Evolutionary conservation across 805 yeast genomes (phyloP).

Genomic region (Saccharomyces kudriavzevii): DNA sequence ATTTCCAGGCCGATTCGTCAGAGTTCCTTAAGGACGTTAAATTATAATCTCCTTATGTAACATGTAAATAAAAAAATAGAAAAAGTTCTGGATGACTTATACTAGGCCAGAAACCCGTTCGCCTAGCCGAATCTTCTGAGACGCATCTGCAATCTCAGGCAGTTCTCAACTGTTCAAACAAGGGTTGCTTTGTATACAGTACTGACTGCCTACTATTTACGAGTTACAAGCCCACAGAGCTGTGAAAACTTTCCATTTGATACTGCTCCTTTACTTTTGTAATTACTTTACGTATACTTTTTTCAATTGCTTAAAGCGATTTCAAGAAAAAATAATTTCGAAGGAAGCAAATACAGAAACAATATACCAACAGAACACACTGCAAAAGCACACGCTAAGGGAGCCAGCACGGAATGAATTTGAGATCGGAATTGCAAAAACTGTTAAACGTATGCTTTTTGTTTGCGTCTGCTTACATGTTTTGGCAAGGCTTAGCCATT

Average conservation of each 20-base stretch:
- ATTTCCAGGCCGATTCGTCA: constrained; percentile 1
- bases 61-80: neutral
- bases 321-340: constrained; percentile 3
- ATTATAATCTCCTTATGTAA: constrained; percentile 1
- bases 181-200: too few species aligned
- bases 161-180: too few species aligned
- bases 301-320: neutral
- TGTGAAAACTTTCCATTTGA: neutral
- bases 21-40: neutral
- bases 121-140: neutral
- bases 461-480: constrained; percentile 80
- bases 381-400: constrained; percentile 1
- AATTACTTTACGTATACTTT: neutral
- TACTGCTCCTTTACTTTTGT: neutral
- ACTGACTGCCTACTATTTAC: neutral
- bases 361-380: constrained; percentile 1
- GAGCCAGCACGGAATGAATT: constrained; percentile 37
- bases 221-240: neutral
- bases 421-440: constrained; percentile 56
- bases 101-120: too few species aligned
- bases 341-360: neutral
- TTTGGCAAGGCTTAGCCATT: constrained; percentile 78
- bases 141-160: neutral
- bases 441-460: constrained; percentile 68
- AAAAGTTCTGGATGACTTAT: neutral